Evolutionary conservation across 2,329 filamentous ascomycete genomes (phyloP), one percentile per base, ranked within the genome.

Genomic region (Penicillium thymicola): DNA sequence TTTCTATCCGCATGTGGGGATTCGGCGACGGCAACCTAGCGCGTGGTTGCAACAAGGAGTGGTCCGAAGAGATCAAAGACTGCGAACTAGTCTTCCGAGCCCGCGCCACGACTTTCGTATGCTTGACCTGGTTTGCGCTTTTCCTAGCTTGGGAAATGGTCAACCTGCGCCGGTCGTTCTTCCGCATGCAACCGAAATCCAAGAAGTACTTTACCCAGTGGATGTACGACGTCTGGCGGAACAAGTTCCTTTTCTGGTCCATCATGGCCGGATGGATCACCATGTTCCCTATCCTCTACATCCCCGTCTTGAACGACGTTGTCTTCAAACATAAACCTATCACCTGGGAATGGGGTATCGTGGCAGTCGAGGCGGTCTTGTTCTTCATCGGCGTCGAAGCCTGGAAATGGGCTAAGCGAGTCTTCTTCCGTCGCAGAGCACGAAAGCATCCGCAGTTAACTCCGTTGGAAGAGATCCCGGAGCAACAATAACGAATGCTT

Each of bases 101-200:
- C 1, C 84, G 88, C 10, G 85, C 86, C 1, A 89, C 88, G 0
- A 87, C 84, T 2, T 90, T 90, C 67, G 86, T 85, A 16, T 87
- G 82, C 58, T 76, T 90, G n/a, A 90, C 87, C 0, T 90, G 87
- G 87, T 86, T 86, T 63, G 85, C 86, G 0, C 79, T 90, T n/a
- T 88, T 90, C 76, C 77, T 89, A 6, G 88, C 88, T 0, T 90
- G 88, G 88, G 87, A 90, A 71, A 87, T 89, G 81, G 79, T 89
- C 51, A 82, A 88, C 65, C 81, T 87, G 76, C 84, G 87, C 30
- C 82, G 85, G 25, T 86, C 82, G 1, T 88, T 90, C 77, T 90
- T 90, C 80, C 80, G 82, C 66, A 88, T 89, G 83, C 82, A 88
- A 0, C 30, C 30, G 30, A 77, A 78, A 14, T 82, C 79, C 37